Conservation (phyloP, 2,329 filamentous ascomycete species). For the Epichloe elymi region DNA sequence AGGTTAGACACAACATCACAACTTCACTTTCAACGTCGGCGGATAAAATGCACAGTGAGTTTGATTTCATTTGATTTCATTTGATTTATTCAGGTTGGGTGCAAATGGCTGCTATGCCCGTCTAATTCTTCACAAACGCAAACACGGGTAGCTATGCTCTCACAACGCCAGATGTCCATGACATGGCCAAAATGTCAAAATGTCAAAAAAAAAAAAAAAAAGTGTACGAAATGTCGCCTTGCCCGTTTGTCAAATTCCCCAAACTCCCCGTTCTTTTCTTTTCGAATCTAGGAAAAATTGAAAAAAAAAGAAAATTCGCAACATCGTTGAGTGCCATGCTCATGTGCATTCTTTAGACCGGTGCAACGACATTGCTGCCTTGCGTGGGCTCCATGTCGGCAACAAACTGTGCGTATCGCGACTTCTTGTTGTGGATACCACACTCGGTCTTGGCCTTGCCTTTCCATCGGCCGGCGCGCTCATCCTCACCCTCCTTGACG, state of each 20-base stretch:
- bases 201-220: background rate
- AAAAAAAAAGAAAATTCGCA: background rate
- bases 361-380: slow-evolving; percentile 25
- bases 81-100: background rate
- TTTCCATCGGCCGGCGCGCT: slow-evolving; percentile 94
- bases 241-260: background rate
- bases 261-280: background rate
- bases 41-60: background rate
- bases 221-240: no score
- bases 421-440: slow-evolving; percentile 96
- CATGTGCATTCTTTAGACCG: slow-evolving; percentile 10
- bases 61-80: background rate
- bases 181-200: background rate
- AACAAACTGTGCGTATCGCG: slow-evolving; percentile 78
- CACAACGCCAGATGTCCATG: background rate
- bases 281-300: background rate
- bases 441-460: slow-evolving; percentile 93
- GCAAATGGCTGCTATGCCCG: background rate
- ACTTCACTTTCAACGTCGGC: background rate
- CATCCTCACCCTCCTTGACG: slow-evolving; percentile 82
- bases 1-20: no score
- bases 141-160: background rate
- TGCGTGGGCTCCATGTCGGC: slow-evolving; percentile 59
- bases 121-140: background rate
- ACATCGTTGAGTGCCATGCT: background rate